phyloP scores from a whole-genome alignment of 495 filamentous ascomycete species.

The Penicillium simplicissimum region DNA sequence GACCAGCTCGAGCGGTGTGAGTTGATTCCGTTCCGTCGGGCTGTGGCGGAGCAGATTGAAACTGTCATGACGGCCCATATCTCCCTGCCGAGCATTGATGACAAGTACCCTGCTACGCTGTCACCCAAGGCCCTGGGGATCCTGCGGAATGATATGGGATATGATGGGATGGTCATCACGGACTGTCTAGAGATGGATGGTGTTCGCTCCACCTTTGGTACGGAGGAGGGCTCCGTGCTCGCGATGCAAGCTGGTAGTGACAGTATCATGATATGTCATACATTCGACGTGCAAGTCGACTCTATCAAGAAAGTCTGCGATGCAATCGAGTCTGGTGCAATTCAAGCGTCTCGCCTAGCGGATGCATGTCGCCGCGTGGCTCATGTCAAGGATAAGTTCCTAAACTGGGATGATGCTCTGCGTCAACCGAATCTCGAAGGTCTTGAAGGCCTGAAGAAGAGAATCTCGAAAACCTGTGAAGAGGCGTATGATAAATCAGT shows the following conservation, averaged over 20 bases:
- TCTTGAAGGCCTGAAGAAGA: slow-evolving; percentile 28
- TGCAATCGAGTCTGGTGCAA: slow-evolving; percentile 40
- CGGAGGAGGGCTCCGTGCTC: slow-evolving; percentile 48
- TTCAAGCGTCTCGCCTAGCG: slow-evolving; percentile 34
- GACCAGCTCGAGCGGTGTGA: slow-evolving; percentile 43
- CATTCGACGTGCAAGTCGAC: slow-evolving; percentile 45
- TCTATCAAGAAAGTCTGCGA: slow-evolving; percentile 44
- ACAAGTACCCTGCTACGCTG: slow-evolving; percentile 40
- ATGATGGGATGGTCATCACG: slow-evolving; percentile 42
- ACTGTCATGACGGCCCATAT: slow-evolving; percentile 49
- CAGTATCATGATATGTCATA: slow-evolving; percentile 54
- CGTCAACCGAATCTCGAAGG: slow-evolving; percentile 14
- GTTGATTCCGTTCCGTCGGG: slow-evolving; percentile 44
- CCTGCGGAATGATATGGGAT: slow-evolving; percentile 42
- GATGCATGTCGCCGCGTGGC: slow-evolving; percentile 41
- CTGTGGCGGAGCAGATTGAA: slow-evolving; percentile 44
- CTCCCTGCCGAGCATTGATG: slow-evolving; percentile 38
- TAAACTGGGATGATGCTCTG: slow-evolving; percentile 33
- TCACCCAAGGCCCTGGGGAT: slow-evolving; percentile 39
- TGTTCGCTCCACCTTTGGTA: slow-evolving; percentile 48
- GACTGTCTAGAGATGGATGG: slow-evolving; percentile 51
- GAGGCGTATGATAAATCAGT: slow-evolving; percentile 43
- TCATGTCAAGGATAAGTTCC: slow-evolving; percentile 37
- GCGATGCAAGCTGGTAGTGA: slow-evolving; percentile 51
- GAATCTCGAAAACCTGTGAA: slow-evolving; percentile 26